Conservation (phyloP, 2,329 filamentous ascomycete genomes). For the Phialemonium atrogriseum region DNA sequence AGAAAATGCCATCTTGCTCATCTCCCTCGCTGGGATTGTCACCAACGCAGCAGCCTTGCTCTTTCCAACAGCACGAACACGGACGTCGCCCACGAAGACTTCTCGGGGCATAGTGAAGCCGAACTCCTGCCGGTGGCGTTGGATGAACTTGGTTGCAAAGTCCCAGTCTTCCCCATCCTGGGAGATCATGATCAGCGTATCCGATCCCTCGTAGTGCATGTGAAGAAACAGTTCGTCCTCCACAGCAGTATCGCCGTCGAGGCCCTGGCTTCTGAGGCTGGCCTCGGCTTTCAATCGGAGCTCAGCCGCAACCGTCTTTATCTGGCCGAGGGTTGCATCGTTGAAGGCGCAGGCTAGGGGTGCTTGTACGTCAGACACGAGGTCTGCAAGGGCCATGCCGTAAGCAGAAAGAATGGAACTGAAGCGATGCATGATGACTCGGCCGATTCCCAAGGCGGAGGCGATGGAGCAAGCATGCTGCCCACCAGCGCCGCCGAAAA, state of each 20-base stretch:
- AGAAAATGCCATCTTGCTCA: constrained; percentile 26
- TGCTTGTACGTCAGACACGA: constrained; percentile 63
- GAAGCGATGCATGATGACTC: constrained; percentile 62
- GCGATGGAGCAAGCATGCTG: constrained; percentile 65
- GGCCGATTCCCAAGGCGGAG: constrained; percentile 57
- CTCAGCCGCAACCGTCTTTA: not conserved
- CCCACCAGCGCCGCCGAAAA: constrained; percentile 64
- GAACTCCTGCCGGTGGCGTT: constrained; percentile 64
- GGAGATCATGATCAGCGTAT: constrained; percentile 3
- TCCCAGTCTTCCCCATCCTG: constrained; percentile 47
- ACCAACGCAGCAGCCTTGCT: constrained; percentile 22
- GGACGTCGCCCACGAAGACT: constrained; percentile 63
- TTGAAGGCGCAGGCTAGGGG: constrained; percentile 33
- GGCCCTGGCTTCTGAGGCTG: constrained; percentile 1
- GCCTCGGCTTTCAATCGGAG: not conserved
- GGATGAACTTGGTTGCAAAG: constrained; percentile 57
- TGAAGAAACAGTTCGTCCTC: constrained; percentile 3
- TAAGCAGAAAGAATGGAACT: constrained; percentile 63
- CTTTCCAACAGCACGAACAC: constrained; percentile 61
- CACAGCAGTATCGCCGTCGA: not conserved
- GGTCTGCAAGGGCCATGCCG: constrained; percentile 64
- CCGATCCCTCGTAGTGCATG: constrained; percentile 3
- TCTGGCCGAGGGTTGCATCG: constrained; percentile 26
- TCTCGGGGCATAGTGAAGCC: constrained; percentile 61
- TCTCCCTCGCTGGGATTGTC: too few species aligned